phyloP scores from a whole-genome alignment of 495 filamentous ascomycete species.

The Neurospora cerealis region DNA sequence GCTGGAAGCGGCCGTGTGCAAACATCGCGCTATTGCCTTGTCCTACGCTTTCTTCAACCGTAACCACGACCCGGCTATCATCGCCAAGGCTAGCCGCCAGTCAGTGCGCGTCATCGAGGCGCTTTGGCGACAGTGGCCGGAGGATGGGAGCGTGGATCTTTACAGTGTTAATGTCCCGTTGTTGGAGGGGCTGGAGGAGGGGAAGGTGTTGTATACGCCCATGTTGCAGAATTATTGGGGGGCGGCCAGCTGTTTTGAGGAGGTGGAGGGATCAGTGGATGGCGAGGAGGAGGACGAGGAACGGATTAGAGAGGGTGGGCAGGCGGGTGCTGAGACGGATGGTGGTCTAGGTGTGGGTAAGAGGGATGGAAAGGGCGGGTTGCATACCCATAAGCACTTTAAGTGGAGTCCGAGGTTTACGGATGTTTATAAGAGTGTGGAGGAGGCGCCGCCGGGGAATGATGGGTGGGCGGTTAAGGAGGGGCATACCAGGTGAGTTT shows the following conservation, averaged over 20 bases:
- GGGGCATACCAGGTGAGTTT: slow-evolving; percentile 71
- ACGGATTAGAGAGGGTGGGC: slow-evolving; percentile 47
- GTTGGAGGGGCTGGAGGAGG: slow-evolving; percentile 51
- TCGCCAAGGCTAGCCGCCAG: slow-evolving; percentile 60
- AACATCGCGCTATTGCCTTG: slow-evolving; percentile 66
- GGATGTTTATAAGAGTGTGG: slow-evolving; percentile 77
- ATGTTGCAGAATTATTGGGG: slow-evolving; percentile 87
- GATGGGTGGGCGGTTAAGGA: slow-evolving; percentile 92
- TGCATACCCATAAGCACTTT: slow-evolving; percentile 73
- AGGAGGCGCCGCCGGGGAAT: slow-evolving; percentile 69
- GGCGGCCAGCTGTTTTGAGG: slow-evolving; percentile 70
- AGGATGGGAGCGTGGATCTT: slow-evolving; percentile 55
- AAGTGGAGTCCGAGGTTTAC: slow-evolving; percentile 84
- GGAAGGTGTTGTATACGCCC: slow-evolving; percentile 64
- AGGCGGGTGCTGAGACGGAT: slow-evolving; percentile 22
- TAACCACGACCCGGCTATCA: slow-evolving; percentile 68
- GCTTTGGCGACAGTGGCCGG: slow-evolving; percentile 62
- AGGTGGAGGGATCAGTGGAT: slow-evolving; percentile 51
- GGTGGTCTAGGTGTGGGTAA: slow-evolving; percentile 6
- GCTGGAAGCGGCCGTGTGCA: slow-evolving; percentile 83
- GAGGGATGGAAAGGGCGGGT: slow-evolving; percentile 1
- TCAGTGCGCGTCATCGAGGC: slow-evolving; percentile 69
- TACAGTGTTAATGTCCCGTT: slow-evolving; percentile 86
- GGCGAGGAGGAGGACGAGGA: slow-evolving; percentile 55
- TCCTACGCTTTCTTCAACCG: slow-evolving; percentile 79